Evolutionary conservation across 2,329 filamentous ascomycete species (phyloP).

Genomic region (Fusarium acutatum): DNA sequence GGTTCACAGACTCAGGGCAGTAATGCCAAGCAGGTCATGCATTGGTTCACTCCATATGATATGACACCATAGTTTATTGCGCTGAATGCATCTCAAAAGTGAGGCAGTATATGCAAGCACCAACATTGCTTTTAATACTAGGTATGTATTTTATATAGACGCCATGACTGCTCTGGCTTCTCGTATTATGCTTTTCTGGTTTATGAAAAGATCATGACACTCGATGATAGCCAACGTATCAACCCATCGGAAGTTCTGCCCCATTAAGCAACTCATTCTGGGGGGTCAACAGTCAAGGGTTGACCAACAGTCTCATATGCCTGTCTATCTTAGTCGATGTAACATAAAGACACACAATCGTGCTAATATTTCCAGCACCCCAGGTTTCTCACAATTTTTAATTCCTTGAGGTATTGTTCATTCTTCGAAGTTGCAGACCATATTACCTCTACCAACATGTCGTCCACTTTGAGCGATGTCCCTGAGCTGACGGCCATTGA

Average conservation of each 20-base stretch:
- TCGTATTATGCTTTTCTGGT: no score
- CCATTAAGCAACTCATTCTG: neutral
- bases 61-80: neutral
- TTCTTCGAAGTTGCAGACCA: neutral
- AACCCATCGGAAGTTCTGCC: neutral
- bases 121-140: neutral
- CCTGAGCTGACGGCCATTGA: slow-evolving; percentile 12
- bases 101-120: neutral
- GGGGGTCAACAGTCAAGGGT: neutral
- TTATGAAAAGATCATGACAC: no score
- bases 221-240: neutral
- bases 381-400: neutral
- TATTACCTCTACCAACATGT: neutral
- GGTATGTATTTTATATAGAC: neutral
- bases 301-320: neutral
- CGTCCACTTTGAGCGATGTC: neutral
- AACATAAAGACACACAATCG: neutral
- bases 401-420: neutral
- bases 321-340: neutral
- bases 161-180: neutral
- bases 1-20: neutral
- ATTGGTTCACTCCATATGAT: neutral
- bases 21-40: neutral
- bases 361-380: neutral
- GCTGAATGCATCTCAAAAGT: neutral